A percentile compares a stretch with the other conserved stretches of the same genome.
These are phyloP conservation scores for Spirogloea muscicola DNA, from an alignment of 139 green algal genomes.

Conservation along the genomic window DNA sequence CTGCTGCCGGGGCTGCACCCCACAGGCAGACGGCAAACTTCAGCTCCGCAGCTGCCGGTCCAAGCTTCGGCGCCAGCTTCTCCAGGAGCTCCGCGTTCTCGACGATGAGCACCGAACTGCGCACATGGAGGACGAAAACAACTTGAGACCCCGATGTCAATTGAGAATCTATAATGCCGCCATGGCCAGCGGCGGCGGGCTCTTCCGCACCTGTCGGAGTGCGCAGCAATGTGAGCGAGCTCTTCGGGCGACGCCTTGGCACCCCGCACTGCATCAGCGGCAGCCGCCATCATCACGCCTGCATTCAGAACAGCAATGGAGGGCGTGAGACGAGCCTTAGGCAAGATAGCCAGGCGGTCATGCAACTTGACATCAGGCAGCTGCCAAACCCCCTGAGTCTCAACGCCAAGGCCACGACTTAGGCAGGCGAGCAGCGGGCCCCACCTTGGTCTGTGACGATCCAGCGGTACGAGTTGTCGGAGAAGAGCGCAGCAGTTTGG, in stretches of 20 bases:
- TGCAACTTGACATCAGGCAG: not conserved
- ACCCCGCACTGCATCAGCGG: conserved; percentile 60
- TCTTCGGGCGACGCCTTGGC: conserved; percentile 65
- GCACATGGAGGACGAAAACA: not conserved
- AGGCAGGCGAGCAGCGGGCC: not conserved
- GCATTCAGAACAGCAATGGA: not conserved
- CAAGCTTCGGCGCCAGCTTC: conserved; percentile 61
- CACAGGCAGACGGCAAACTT: conserved; percentile 77
- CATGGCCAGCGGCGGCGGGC: not conserved
- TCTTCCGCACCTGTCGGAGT: conserved; percentile 54
- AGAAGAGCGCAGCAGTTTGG: conserved; percentile 70
- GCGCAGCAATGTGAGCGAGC: conserved; percentile 72
- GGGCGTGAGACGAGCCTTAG: not conserved
- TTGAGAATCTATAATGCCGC: no score
- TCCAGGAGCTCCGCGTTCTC: conserved; percentile 69
- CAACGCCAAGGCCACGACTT: not conserved
- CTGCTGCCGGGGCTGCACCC: no score
- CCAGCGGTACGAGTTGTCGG: conserved; percentile 77
- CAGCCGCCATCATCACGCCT: conserved; percentile 48
- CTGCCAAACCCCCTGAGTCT: not conserved
- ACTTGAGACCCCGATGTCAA: not conserved
- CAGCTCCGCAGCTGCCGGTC: conserved; percentile 17
- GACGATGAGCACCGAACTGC: conserved; percentile 61
- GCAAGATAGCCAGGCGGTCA: not conserved
- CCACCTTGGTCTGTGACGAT: conserved; percentile 78